These are phyloP conservation scores for Ananas comosus DNA, from an alignment of 176 grass and related monocot species.

Conservation along the genomic window DNA sequence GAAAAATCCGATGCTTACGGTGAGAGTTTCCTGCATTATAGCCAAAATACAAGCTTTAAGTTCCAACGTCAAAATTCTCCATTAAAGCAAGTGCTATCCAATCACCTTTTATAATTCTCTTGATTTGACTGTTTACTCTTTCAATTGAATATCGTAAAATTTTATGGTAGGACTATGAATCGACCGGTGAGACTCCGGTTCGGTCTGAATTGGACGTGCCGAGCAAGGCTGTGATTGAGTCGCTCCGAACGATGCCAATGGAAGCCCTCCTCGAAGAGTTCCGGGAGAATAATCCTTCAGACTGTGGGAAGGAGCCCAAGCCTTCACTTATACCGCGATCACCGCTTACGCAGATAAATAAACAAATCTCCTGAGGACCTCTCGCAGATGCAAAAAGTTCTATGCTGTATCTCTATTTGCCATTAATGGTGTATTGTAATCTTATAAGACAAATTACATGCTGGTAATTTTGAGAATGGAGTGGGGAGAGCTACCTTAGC, in stretches of 20 bases:
- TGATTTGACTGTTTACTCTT: not conserved
- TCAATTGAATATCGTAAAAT: not conserved
- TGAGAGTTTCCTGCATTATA: too few species aligned
- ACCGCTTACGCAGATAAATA: constrained; percentile 68
- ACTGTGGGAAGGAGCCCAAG: constrained; percentile 60
- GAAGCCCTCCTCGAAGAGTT: constrained; percentile 67
- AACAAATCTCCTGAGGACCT: not conserved
- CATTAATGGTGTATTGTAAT: constrained; percentile 32
- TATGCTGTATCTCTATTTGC: constrained; percentile 4
- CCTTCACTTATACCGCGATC: constrained; percentile 63
- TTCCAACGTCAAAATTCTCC: not conserved
- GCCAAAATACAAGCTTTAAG: not conserved
- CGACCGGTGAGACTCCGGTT: constrained; percentile 66
- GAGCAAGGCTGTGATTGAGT: constrained; percentile 75
- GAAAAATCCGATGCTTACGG: too few species aligned
- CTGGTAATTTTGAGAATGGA: constrained; percentile 11
- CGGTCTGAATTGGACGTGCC: constrained; percentile 59
- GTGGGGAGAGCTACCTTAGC: constrained; percentile 42
- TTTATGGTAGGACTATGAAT: constrained; percentile 54
- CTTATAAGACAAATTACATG: constrained; percentile 22
- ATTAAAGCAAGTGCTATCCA: not conserved
- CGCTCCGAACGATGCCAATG: constrained; percentile 75
- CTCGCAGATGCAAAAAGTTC: not conserved
- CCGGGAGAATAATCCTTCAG: constrained; percentile 78
- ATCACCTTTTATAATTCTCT: not conserved